These are phyloP conservation scores for Phytophthora quininea DNA, from an alignment of 352 stramenopile genomes.

Conservation along the genomic window DNA sequence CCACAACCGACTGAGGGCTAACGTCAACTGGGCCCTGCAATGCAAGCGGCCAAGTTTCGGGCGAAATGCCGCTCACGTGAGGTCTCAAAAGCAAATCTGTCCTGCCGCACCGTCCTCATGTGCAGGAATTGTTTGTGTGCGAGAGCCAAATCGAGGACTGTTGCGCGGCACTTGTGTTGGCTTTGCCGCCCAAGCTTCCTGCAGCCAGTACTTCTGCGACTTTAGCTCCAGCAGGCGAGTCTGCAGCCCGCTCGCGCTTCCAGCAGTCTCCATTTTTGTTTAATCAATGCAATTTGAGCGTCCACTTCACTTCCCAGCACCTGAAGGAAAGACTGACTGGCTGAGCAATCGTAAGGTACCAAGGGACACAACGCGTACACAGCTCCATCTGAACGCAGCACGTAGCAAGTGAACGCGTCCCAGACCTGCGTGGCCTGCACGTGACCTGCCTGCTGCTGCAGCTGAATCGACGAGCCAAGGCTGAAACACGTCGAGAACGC, in stretches of 20 bases:
- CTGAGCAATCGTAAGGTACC: constrained; percentile 66
- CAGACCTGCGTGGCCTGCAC: constrained; percentile 41
- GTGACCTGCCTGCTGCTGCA: constrained; percentile 24
- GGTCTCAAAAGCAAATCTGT: constrained; percentile 51
- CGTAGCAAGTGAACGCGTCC: constrained; percentile 80
- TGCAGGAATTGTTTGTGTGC: constrained; percentile 2
- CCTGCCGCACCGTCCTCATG: constrained; percentile 23
- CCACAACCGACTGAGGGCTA: constrained; percentile 59
- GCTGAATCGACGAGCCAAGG: constrained; percentile 56
- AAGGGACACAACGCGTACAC: constrained; percentile 77
- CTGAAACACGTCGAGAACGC: constrained; percentile 56
- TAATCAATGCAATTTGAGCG: constrained; percentile 57
- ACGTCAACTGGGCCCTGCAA: constrained; percentile 71
- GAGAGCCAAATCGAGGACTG: constrained; percentile 21
- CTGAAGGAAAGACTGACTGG: constrained; percentile 47
- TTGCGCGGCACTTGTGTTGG: constrained; percentile 6
- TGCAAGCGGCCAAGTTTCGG: constrained; percentile 77
- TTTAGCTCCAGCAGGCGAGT: constrained; percentile 65
- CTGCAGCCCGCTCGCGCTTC: constrained; percentile 30
- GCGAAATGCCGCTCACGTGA: constrained; percentile 74
- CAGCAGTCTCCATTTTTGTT: constrained; percentile 40
- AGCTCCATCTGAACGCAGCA: constrained; percentile 73
- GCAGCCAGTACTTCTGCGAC: constrained; percentile 86
- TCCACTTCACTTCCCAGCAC: constrained; percentile 69
- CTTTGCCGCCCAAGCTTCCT: constrained; percentile 61